Conservation (phyloP, 2,329 filamentous ascomycete species). For the Lizonia empirigonia region DNA sequence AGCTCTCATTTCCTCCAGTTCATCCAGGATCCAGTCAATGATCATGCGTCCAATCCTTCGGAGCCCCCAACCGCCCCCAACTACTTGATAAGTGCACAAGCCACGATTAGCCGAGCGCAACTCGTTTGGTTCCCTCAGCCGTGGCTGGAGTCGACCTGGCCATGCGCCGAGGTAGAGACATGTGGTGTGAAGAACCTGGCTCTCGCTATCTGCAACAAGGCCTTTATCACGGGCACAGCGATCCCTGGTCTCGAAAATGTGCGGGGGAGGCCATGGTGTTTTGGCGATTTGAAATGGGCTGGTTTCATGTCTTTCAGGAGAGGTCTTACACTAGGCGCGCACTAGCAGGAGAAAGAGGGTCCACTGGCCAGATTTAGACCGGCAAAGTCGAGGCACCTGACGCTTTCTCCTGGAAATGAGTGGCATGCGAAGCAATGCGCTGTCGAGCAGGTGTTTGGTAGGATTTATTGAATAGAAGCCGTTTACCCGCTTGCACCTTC, state of each 20-base stretch:
- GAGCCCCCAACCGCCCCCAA: background rate
- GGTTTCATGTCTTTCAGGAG: constrained; percentile 16
- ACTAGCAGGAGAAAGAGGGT: constrained; percentile 11
- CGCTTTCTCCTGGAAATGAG: constrained; percentile 17
- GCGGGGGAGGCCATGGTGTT: constrained; percentile 4
- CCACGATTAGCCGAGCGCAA: constrained; percentile 3
- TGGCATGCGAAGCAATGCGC: constrained; percentile 13
- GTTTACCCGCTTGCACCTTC: constrained; percentile 32
- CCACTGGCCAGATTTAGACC: constrained; percentile 11
- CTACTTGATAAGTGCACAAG: constrained; percentile 5
- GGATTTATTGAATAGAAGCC: constrained; percentile 22
- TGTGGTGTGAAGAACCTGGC: constrained; percentile 9
- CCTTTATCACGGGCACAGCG: constrained; percentile 5
- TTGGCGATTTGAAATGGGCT: constrained; percentile 3
- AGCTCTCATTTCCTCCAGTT: constrained; percentile 2
- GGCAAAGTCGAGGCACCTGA: constrained; percentile 14
- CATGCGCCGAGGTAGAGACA: constrained; percentile 1
- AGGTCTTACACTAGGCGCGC: constrained; percentile 3
- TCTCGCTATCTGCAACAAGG: constrained; percentile 5
- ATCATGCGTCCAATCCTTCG: background rate
- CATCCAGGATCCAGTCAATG: constrained; percentile 3
- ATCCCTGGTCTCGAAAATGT: constrained; percentile 4
- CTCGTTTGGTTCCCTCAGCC: constrained; percentile 7
- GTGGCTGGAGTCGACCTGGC: constrained; percentile 8
- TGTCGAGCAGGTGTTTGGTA: constrained; percentile 7